Conservation (phyloP, 306 rosid species). For the Herpetospermum pedunculosum region DNA sequence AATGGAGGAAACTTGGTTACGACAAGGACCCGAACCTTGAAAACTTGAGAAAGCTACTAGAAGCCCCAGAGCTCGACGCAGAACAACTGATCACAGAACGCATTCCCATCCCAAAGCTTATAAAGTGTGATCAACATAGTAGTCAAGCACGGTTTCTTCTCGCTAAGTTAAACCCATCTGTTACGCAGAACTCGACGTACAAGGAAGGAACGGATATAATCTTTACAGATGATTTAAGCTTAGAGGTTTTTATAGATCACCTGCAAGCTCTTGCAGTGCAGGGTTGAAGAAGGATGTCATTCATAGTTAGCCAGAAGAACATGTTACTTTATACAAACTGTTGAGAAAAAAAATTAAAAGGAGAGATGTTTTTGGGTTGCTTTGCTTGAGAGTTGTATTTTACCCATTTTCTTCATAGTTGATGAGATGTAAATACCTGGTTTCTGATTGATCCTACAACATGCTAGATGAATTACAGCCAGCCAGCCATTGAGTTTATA, state of each 20-base stretch:
- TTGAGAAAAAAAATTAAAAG: neutral
- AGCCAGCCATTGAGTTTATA: too few relatives aligned
- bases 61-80: constrained; percentile 77
- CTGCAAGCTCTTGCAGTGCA: constrained; percentile 82
- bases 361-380: neutral
- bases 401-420: constrained; percentile 2
- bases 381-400: neutral
- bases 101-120: constrained; percentile 61
- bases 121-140: constrained; percentile 80
- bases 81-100: constrained; percentile 56
- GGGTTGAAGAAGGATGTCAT: constrained; percentile 15
- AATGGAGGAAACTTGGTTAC: constrained; percentile 81
- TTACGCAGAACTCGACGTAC: constrained; percentile 69
- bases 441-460: neutral
- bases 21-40: constrained; percentile 71
- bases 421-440: constrained; percentile 11
- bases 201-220: constrained; percentile 67
- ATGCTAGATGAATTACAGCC: neutral
- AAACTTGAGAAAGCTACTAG: constrained; percentile 67
- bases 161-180: constrained; percentile 87
- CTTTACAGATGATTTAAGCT: constrained; percentile 82
- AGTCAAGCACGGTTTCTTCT: constrained; percentile 94
- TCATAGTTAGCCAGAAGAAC: neutral
- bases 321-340: neutral
- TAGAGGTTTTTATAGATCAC: constrained; percentile 79